phyloP scores from a whole-genome alignment of 208 protist species.

The Wallacemonas collosoma region DNA sequence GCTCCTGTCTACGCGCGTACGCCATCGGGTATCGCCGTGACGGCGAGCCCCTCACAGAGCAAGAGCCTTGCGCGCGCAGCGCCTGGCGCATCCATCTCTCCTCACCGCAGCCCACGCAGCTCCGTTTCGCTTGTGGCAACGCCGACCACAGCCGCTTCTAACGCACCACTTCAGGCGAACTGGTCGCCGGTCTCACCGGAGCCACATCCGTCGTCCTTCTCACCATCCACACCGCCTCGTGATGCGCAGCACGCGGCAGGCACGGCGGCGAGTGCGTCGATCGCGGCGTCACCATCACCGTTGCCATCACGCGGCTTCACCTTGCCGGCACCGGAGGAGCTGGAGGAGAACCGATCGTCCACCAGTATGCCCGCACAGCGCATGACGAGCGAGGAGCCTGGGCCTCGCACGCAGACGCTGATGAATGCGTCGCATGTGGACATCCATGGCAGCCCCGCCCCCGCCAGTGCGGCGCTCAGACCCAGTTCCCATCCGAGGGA shows the following conservation, averaged over 20 bases:
- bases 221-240: neutral
- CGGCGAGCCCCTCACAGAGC: too few species aligned
- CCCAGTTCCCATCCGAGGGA: slow-evolving; percentile 16
- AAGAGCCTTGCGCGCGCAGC: too few species aligned
- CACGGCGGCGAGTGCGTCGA: neutral
- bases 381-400: neutral
- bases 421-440: slow-evolving; percentile 2
- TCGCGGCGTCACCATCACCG: neutral
- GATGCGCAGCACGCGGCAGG: neutral
- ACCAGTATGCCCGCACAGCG: neutral
- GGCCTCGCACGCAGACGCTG: neutral
- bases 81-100: neutral
- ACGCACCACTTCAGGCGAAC: neutral
- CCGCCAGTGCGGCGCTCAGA: slow-evolving; percentile 6
- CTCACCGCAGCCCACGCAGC: neutral
- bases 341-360: neutral
- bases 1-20: too few species aligned
- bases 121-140: neutral
- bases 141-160: too few species aligned
- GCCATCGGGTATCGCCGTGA: too few species aligned
- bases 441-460: slow-evolving; percentile 4
- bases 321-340: slow-evolving; percentile 5
- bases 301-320: slow-evolving; percentile 2
- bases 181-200: neutral
- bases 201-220: neutral